These are phyloP conservation scores for Ostreobium quekettii DNA, from an alignment of 139 green algal genomes.

Conservation along the genomic window DNA sequence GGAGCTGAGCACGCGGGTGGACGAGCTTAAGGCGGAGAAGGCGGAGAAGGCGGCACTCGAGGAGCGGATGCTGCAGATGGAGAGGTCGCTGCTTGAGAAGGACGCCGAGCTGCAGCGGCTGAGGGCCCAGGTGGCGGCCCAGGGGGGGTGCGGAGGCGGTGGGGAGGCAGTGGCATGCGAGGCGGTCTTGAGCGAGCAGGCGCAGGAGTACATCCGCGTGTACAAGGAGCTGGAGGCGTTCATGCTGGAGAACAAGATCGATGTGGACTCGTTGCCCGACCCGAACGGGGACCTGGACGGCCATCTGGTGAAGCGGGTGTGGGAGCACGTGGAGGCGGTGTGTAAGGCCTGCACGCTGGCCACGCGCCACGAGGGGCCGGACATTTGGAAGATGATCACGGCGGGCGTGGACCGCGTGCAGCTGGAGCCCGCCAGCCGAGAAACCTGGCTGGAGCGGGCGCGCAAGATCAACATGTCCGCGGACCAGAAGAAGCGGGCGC, in stretches of 20 bases:
- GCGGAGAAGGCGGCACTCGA: slow-evolving; percentile 16
- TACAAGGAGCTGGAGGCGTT: too few species aligned
- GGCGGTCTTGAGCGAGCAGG: background rate
- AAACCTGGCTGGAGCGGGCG: background rate
- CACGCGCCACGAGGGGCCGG: slow-evolving; percentile 1
- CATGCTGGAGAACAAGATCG: too few species aligned
- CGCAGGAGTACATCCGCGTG: too few species aligned
- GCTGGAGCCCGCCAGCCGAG: background rate
- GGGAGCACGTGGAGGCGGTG: slow-evolving; percentile 2
- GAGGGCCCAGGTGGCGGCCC: background rate
- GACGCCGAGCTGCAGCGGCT: slow-evolving; percentile 16
- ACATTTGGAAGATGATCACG: slow-evolving; percentile 12
- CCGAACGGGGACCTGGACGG: too few species aligned
- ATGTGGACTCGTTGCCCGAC: too few species aligned
- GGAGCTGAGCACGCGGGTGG: background rate
- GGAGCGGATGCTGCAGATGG: slow-evolving; percentile 10
- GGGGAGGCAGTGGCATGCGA: background rate
- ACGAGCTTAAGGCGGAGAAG: slow-evolving; percentile 12
- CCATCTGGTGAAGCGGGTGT: too few species aligned
- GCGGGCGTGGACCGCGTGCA: background rate
- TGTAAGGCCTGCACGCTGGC: slow-evolving; percentile 8
- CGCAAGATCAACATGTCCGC: background rate
- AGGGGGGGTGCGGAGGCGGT: background rate
- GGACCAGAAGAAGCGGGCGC: background rate
- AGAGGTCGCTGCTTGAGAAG: slow-evolving; percentile 20